Conservation (phyloP, 352 stramenopile species). For the Thraustochytrium striatum region DNA sequence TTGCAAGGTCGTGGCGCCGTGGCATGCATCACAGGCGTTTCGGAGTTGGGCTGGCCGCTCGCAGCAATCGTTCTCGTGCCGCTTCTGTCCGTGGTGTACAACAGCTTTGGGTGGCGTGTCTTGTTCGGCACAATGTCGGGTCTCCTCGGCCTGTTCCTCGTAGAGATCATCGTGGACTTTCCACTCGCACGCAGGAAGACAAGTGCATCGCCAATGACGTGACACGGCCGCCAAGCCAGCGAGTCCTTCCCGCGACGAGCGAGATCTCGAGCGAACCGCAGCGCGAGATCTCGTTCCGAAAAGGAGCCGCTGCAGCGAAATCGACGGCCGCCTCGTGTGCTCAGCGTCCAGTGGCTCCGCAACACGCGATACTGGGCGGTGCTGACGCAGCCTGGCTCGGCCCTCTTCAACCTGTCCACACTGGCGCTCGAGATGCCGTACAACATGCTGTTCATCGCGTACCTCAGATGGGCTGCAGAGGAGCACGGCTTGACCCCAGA, state of each 20-base stretch:
- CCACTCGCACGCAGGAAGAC: no score
- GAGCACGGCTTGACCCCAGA: neutral
- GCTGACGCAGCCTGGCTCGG: neutral
- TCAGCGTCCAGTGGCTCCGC: neutral
- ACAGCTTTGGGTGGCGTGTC: slow-evolving; percentile 1
- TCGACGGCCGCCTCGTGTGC: neutral
- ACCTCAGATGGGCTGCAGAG: neutral
- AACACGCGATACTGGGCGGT: neutral
- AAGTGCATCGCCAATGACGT: neutral
- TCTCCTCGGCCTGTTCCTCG: neutral
- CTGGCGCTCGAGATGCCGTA: neutral
- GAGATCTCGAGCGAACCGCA: neutral
- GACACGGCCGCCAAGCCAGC: no score
- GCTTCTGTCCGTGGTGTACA: slow-evolving; percentile 18
- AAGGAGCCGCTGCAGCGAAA: no score
- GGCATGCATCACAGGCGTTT: slow-evolving; percentile 13
- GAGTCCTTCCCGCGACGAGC: neutral
- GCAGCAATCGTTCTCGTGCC: neutral
- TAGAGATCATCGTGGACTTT: slow-evolving; percentile 15
- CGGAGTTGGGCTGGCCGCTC: slow-evolving; percentile 19
- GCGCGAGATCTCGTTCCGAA: no score
- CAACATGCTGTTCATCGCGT: slow-evolving; percentile 39
- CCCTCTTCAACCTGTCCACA: slow-evolving; percentile 27
- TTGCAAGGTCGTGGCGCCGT: neutral
- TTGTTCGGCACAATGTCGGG: neutral